These are phyloP conservation scores for Niveomyces coronatus DNA, from an alignment of 2,329 filamentous ascomycete species.

Conservation along the genomic window DNA sequence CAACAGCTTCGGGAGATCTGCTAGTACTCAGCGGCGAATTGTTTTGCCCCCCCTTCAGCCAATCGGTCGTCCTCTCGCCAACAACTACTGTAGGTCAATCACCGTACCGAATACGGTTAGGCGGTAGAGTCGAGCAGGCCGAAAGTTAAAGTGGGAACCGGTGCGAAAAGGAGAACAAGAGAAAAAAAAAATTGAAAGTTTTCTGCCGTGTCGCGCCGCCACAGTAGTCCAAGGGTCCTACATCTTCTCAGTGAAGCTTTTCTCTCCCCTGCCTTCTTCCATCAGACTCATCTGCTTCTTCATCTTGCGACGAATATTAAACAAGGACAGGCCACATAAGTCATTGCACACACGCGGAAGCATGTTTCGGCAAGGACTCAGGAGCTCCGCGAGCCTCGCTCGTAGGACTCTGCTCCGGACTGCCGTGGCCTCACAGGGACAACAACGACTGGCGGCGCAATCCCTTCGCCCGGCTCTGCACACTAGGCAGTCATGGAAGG, in stretches of 20 bases:
- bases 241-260: neutral
- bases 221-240: neutral
- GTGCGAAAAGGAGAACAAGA: conserved; percentile 3
- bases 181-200: conserved; percentile 10
- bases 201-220: neutral
- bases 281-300: neutral
- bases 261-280: neutral
- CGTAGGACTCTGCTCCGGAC: conserved; percentile 20
- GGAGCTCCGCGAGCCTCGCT: conserved; percentile 29
- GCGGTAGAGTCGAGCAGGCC: neutral
- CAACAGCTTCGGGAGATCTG: too few relatives aligned
- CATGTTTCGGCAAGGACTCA: conserved; percentile 21
- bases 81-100: too few relatives aligned
- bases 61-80: too few relatives aligned
- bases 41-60: too few relatives aligned
- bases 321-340: neutral
- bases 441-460: conserved; percentile 3
- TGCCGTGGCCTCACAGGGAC: conserved; percentile 20
- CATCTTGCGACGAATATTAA: neutral
- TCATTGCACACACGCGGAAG: neutral
- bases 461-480: conserved; percentile 14
- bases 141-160: neutral
- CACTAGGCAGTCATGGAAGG: conserved; percentile 15
- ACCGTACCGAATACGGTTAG: too few relatives aligned
- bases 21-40: too few relatives aligned